phyloP scores from a whole-genome alignment of 2,329 filamentous ascomycete species.

The Venturiaceae sp. region DNA sequence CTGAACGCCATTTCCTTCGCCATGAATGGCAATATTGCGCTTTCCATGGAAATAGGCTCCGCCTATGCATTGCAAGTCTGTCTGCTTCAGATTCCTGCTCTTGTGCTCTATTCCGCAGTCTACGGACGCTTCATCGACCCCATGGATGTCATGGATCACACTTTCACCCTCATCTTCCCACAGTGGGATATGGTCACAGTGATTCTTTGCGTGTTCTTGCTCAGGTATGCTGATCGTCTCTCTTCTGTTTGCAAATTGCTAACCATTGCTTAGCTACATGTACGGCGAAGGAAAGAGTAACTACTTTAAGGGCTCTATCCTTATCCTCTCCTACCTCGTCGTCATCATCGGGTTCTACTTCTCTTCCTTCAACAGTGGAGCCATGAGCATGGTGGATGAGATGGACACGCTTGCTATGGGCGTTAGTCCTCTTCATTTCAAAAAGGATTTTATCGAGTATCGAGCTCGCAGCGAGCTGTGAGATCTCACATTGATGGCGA shows the following conservation, averaged over 20 bases:
- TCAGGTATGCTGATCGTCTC: constrained; percentile 10
- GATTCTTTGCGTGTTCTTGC: constrained; percentile 1
- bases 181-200: neutral
- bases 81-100: constrained; percentile 82
- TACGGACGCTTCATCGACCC: constrained; percentile 51
- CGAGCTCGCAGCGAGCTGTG: neutral
- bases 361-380: constrained; percentile 43
- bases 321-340: constrained; percentile 86
- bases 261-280: constrained; percentile 96
- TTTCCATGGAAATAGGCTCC: constrained; percentile 98
- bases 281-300: constrained; percentile 99
- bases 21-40: constrained; percentile 98
- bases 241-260: constrained; percentile 40
- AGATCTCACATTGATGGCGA: too few relatives aligned
- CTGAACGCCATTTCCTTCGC: constrained; percentile 98
- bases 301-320: constrained; percentile 97
- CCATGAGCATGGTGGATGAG: constrained; percentile 26
- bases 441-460: neutral
- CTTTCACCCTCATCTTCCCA: constrained; percentile 46
- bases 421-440: constrained; percentile 1
- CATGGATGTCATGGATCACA: constrained; percentile 47
- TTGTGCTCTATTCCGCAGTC: constrained; percentile 83
- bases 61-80: constrained; percentile 96
- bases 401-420: constrained; percentile 24
- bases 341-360: constrained; percentile 89